Evolutionary conservation across 2,329 filamentous ascomycete species (phyloP).

Genomic region (Kalmusia sp.): DNA sequence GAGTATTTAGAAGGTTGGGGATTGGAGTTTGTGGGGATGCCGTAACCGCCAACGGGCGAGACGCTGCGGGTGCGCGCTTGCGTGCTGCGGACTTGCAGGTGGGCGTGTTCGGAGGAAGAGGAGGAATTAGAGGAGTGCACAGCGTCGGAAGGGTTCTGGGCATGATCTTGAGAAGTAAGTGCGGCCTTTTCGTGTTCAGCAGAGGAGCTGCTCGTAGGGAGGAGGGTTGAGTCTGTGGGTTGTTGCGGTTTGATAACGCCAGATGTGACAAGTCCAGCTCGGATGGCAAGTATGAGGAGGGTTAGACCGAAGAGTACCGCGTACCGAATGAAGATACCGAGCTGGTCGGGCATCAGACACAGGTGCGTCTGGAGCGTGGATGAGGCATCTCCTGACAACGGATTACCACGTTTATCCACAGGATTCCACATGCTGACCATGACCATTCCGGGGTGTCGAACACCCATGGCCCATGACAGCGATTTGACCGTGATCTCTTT

Average conservation of each 20-base stretch:
- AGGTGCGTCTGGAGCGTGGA: constrained; percentile 84
- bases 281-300: constrained; percentile 54
- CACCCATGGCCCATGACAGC: constrained; percentile 95
- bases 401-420: constrained; percentile 63
- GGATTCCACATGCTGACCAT: constrained; percentile 94
- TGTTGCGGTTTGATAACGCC: constrained; percentile 20
- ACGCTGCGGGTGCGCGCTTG: constrained; percentile 47
- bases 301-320: constrained; percentile 66
- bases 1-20: constrained; percentile 25
- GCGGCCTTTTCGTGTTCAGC: constrained; percentile 37
- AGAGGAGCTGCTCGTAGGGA: constrained; percentile 34
- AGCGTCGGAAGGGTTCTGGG: constrained; percentile 17
- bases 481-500: constrained; percentile 94
- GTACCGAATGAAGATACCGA: constrained; percentile 84
- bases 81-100: constrained; percentile 35
- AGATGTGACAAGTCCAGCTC: constrained; percentile 49
- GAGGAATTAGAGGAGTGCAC: constrained; percentile 40
- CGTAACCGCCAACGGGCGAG: constrained; percentile 44
- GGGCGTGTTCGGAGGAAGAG: constrained; percentile 30
- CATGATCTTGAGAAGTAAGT: constrained; percentile 12
- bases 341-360: constrained; percentile 87
- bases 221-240: constrained; percentile 26
- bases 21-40: constrained; percentile 22
- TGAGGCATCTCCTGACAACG: constrained; percentile 47
- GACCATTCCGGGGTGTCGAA: constrained; percentile 84